phyloP scores from a whole-genome alignment of 306 rosid genomes.

The Trifolium dubium region DNA sequence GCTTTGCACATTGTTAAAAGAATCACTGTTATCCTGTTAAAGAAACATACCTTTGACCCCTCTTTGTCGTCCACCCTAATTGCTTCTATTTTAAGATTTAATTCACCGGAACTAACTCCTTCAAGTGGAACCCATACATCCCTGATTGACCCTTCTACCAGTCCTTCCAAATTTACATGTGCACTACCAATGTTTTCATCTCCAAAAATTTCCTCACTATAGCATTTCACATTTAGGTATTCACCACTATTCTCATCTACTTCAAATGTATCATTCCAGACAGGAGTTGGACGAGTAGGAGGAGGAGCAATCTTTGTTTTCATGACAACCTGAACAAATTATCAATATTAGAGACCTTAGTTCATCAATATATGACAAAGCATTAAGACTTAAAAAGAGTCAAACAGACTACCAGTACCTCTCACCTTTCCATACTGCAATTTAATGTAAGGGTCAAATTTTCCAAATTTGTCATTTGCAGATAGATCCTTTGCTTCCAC shows the following conservation, averaged over 20 bases:
- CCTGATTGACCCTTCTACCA: constrained; percentile 61
- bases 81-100: constrained; percentile 86
- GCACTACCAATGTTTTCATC: constrained; percentile 90
- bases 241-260: constrained; percentile 86
- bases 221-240: constrained; percentile 78
- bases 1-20: constrained; percentile 19
- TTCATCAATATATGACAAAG: constrained; percentile 7
- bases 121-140: constrained; percentile 97
- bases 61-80: constrained; percentile 66
- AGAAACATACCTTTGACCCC: constrained; percentile 71
- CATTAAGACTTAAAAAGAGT: constrained; percentile 24
- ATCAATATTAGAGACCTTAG: constrained; percentile 23
- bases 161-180: constrained; percentile 94
- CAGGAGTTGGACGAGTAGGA: constrained; percentile 52
- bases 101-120: constrained; percentile 86
- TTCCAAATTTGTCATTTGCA: constrained; percentile 72
- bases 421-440: constrained; percentile 91
- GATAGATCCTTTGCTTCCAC: constrained; percentile 79
- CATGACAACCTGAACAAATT: constrained; percentile 59
- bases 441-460: constrained; percentile 70
- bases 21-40: constrained; percentile 23
- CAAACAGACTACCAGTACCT: constrained; percentile 20
- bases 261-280: constrained; percentile 83
- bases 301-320: constrained; percentile 66
- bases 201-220: constrained; percentile 71